Conservation (phyloP, 495 filamentous ascomycete species). For the Talaromyces thailandensis region DNA sequence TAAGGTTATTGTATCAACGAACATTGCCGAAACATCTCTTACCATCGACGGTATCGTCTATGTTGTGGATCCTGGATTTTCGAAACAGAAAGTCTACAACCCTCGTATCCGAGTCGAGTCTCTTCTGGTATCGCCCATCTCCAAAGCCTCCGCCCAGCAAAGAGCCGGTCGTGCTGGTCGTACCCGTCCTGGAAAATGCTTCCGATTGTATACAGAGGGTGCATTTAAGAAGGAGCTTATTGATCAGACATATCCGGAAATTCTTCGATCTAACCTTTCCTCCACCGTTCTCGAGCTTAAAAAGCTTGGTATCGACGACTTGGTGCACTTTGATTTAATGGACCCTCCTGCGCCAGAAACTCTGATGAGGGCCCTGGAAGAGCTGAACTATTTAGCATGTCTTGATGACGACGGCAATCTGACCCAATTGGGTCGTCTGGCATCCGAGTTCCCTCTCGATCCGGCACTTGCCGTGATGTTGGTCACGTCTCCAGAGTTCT, state of each 20-base stretch:
- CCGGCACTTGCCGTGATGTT: constrained; percentile 96
- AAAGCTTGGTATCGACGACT: constrained; percentile 90
- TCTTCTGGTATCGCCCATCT: constrained; percentile 89
- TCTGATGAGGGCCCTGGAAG: constrained; percentile 95
- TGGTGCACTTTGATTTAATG: constrained; percentile 98
- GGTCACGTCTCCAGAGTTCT: constrained; percentile 94
- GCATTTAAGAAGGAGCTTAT: constrained; percentile 99
- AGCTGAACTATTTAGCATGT: constrained; percentile 95
- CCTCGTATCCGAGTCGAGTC: constrained; percentile 95
- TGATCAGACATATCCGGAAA: constrained; percentile 92
- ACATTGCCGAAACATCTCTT: constrained; percentile 94
- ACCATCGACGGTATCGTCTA: constrained; percentile 99
- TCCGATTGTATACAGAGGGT: constrained; percentile 89
- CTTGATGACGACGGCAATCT: constrained; percentile 93
- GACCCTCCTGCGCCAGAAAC: constrained; percentile 97
- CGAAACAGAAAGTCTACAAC: constrained; percentile 99
- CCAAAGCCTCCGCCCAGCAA: constrained; percentile 97
- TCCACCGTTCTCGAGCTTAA: constrained; percentile 94
- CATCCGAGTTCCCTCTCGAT: constrained; percentile 94
- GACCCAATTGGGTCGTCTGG: constrained; percentile 73
- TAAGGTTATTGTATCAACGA: constrained; percentile 94
- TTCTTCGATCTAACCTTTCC: constrained; percentile 86
- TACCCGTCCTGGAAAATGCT: constrained; percentile 96
- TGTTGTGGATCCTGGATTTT: constrained; percentile 97
- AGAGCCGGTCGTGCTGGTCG: constrained; percentile 97